Percentiles rank a stretch among this genome's conserved stretches.
Conservation (phyloP, 148 eudicot species). For the Heliamphora exappendiculata region DNA sequence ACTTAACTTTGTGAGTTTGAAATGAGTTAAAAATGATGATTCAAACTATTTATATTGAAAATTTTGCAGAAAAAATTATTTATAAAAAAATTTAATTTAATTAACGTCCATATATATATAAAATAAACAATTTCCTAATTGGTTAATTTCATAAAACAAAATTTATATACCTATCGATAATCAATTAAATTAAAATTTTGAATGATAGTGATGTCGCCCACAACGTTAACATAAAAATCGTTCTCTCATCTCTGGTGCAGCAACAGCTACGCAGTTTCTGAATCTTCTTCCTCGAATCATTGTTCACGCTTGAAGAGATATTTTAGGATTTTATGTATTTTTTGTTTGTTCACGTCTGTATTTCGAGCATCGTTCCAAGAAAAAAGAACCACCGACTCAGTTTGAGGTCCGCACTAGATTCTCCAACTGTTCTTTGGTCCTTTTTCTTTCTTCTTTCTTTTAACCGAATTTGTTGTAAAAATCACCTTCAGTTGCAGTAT, state of each 20-base stretch:
- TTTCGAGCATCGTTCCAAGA: neutral
- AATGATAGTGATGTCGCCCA: no score
- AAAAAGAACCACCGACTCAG: neutral
- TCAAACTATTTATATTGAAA: no score
- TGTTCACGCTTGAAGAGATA: neutral
- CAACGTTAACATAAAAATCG: no score
- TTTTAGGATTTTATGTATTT: neutral
- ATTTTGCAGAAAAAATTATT: no score
- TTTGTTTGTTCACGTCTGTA: neutral
- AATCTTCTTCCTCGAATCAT: slow-evolving; percentile 2
- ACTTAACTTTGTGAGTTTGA: no score
- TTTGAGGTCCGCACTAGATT: slow-evolving; percentile 2
- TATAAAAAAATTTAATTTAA: no score
- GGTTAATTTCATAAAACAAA: no score
- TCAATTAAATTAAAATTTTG: no score
- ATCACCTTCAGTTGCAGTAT: neutral
- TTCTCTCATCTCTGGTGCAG: neutral
- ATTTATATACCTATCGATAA: no score
- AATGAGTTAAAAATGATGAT: no score
- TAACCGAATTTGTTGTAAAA: neutral
- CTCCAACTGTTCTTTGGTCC: neutral
- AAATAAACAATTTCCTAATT: no score
- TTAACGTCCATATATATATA: no score
- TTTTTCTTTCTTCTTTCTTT: neutral
- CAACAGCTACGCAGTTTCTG: slow-evolving; percentile 3